A percentile compares a stretch with the other conserved stretches of the same genome.
Conservation (phyloP, 345 rosid genomes). For the Boechera stricta region DNA sequence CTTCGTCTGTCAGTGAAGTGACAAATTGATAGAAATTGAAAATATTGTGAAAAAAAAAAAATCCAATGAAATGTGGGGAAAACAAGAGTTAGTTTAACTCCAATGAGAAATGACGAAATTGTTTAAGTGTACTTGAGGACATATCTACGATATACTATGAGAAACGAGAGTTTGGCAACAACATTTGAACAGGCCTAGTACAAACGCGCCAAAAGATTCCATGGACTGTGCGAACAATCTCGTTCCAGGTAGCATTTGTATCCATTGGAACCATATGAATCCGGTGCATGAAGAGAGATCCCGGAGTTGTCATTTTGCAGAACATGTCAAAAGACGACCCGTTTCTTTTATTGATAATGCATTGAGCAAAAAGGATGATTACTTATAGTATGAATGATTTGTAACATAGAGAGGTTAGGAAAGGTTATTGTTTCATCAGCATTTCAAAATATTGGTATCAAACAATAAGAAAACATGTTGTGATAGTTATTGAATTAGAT, state of each 20-base stretch:
- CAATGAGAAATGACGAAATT: too few species aligned
- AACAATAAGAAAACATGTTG: neutral
- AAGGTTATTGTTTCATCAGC: neutral
- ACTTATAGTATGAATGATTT: conserved; percentile 33
- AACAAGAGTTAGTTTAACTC: too few species aligned
- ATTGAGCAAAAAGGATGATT: conserved; percentile 45
- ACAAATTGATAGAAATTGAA: too few species aligned
- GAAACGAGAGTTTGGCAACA: too few species aligned
- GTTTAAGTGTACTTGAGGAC: too few species aligned
- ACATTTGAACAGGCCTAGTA: neutral
- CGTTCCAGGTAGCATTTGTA: neutral
- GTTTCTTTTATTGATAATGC: conserved; percentile 4
- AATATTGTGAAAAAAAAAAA: too few species aligned
- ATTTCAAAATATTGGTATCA: neutral
- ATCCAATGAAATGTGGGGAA: too few species aligned
- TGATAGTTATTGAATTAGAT: neutral
- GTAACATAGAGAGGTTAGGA: neutral
- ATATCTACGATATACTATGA: too few species aligned
- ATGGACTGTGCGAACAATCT: neutral
- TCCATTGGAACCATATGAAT: neutral
- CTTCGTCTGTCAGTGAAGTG: too few species aligned
- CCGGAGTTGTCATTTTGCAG: neutral
- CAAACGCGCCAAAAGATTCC: neutral
- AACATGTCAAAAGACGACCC: neutral
- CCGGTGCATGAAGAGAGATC: neutral